Percentiles rank a stretch among this genome's conserved stretches.
Evolutionary conservation across 768 basidiomycete species (phyloP).

Genomic region (Tulasnella sp.): DNA sequence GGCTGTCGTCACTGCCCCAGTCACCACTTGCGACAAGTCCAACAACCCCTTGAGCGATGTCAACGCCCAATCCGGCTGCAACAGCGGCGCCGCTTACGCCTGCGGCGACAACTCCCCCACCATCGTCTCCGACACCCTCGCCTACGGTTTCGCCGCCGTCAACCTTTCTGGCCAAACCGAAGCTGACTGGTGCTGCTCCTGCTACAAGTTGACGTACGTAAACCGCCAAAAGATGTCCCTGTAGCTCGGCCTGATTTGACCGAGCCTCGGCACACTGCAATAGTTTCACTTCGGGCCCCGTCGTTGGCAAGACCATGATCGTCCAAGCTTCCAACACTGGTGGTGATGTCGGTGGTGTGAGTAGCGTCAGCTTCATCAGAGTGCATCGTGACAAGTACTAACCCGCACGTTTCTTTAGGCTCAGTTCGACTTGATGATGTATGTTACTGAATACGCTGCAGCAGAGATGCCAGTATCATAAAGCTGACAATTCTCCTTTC

Average conservation of each 20-base stretch:
- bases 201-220: conserved; percentile 19
- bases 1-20: conserved; percentile 13
- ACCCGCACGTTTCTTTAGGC: background rate
- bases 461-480: background rate
- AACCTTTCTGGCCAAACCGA: conserved; percentile 13
- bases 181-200: conserved; percentile 19
- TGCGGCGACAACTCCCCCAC: conserved; percentile 16
- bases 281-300: conserved; percentile 21
- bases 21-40: conserved; percentile 14
- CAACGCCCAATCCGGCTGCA: conserved; percentile 12
- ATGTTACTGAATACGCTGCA: background rate
- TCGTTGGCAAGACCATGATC: conserved; percentile 19
- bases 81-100: conserved; percentile 11
- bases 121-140: conserved; percentile 13
- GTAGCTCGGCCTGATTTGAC: background rate
- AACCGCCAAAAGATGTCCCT: background rate
- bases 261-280: background rate
- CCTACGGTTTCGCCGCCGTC: conserved; percentile 18
- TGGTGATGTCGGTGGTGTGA: conserved; percentile 9
- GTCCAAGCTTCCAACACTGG: conserved; percentile 22
- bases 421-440: conserved; percentile 12
- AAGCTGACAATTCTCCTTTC: background rate
- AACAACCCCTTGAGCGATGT: conserved; percentile 1
- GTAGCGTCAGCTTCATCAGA: background rate
- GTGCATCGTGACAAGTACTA: background rate